Base-by-base conservation (phyloP, 306 rosid species). In the Canavalia gladiata region DNA sequence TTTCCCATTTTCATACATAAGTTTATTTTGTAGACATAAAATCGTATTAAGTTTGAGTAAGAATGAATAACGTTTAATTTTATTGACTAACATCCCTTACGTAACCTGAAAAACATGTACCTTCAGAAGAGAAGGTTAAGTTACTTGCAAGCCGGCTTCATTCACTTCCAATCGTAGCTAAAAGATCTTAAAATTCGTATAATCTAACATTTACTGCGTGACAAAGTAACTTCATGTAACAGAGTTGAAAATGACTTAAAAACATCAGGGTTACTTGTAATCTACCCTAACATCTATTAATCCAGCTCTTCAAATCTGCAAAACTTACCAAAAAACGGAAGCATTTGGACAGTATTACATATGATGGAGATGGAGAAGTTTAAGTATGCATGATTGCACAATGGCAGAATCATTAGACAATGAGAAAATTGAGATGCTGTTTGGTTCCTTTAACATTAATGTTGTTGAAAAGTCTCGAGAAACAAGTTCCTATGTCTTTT, bases 261-360 rank as follows among this genome's bases (percentile, higher is more conserved):
- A 31, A 18, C 74, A n/a, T 33, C 7, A 13, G 35, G 34, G 13
- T 65, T 41, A 39, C 8, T 39, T 6, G 30, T 33, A 71, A 51
- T 33, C 31, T 49, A 30, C 12, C 8, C 29, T 10, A 50, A 34
- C 8, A 49, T 70, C 8, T 47, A 29, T 1, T 75, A 58, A 74
- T 76, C 4, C 42, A 63, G 11, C 5, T 42, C 13, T 29, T 4
- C 58, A 51, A 62, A 52, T 7, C 54, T 28, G 55, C 42, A 68
- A 59, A 57, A 18, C 41, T 28, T 8, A 10, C 67, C 25, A 51
- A 28, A 45, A 9, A 70, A 72, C 18, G 64, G 82, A 65, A 83
- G 49, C 68, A 8, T 11, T 43, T 29, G 18, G 33, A 34, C 50
- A 47, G 39, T 28, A 46, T 35, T 49, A 43, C 54, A 49, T 49